Evolutionary conservation across 768 basidiomycete genomes (phyloP), one percentile per base, ranked within the genome.

Genomic region (Saitozyma sp.): DNA sequence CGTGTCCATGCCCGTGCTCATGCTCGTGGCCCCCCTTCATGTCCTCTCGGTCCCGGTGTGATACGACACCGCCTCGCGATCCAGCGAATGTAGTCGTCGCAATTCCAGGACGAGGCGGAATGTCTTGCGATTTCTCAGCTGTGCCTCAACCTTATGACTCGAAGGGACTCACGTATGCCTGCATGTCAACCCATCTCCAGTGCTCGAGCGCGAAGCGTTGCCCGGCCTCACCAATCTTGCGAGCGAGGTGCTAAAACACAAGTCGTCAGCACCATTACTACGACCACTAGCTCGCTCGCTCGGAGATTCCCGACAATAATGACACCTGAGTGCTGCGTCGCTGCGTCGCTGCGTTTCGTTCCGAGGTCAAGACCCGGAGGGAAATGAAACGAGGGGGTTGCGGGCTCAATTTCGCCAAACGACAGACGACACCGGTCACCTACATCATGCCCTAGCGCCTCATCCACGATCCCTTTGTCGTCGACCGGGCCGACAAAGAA

Each of bases 401-500:
- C 39, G 63, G 29, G 29, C 29, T 29, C 29, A 29, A 29, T 29
- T 29, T 29, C 29, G 29, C 29, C 29, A 29, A 29, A 29, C 29
- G 29, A 29, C 29, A 46, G 45, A 17, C 45, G 45, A 17, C 13
- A 56, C 6, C n/a, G 5, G 20, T 14, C 40, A 68, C 78, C 69
- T 62, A 79, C 83, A 56, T 90, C 88, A 65, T 89, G 88, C 0
- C 81, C 85, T 17, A 59, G 56, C 8, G 67, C 58, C 9, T 83
- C 83, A 43, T 84, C 82, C 16, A 86, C 85, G 58, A 84, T 81
- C 8, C 81, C 82, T 66, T 84, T 83, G 38, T 72, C 71, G 45
- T 73, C 74, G 1, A 73, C 68, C 10, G 76, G 76, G 0, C 89
- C 88, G 0, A 86, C 84, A 80, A 90, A 90, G 81, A 92, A 92